phyloP scores from a whole-genome alignment of 805 yeast genomes.

The Suhomyces sp. region DNA sequence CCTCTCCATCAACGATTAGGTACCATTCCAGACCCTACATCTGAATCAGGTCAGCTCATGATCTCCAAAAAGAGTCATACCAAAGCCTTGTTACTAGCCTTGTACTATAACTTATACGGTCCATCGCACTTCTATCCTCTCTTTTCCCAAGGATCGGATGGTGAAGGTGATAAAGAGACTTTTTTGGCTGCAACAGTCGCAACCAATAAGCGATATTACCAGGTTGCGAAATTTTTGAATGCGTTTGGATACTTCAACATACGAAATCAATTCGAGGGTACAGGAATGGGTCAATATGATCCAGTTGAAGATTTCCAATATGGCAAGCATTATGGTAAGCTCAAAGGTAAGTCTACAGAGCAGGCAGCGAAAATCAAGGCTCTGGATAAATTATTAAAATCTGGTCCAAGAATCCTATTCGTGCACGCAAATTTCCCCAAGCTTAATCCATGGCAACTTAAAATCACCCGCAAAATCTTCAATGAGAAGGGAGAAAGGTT shows the following conservation, averaged over 20 bases:
- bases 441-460: conserved; percentile 58
- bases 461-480: conserved; percentile 39
- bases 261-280: conserved; percentile 52
- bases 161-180: conserved; percentile 85
- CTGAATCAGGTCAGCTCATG: conserved; percentile 45
- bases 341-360: conserved; percentile 7
- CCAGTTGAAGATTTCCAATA: conserved; percentile 57
- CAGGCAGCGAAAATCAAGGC: conserved; percentile 7
- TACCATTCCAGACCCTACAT: conserved; percentile 24
- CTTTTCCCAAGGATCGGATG: conserved; percentile 48
- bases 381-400: conserved; percentile 9
- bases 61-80: conserved; percentile 39
- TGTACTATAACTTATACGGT: conserved; percentile 43
- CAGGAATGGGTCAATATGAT: conserved; percentile 76
- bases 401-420: conserved; percentile 42
- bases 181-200: conserved; percentile 67
- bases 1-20: conserved; percentile 36
- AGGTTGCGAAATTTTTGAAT: conserved; percentile 50
- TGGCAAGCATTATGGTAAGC: not conserved
- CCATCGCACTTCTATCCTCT: conserved; percentile 43
- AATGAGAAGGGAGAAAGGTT: conserved; percentile 46
- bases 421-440: conserved; percentile 70
- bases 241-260: conserved; percentile 49
- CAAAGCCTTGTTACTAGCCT: conserved; percentile 36
- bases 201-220: conserved; percentile 49